Evolutionary conservation across 2,329 filamentous ascomycete genomes (phyloP), one percentile per base, ranked within the genome.

Genomic region (Aspergillus pseudoterreus): DNA sequence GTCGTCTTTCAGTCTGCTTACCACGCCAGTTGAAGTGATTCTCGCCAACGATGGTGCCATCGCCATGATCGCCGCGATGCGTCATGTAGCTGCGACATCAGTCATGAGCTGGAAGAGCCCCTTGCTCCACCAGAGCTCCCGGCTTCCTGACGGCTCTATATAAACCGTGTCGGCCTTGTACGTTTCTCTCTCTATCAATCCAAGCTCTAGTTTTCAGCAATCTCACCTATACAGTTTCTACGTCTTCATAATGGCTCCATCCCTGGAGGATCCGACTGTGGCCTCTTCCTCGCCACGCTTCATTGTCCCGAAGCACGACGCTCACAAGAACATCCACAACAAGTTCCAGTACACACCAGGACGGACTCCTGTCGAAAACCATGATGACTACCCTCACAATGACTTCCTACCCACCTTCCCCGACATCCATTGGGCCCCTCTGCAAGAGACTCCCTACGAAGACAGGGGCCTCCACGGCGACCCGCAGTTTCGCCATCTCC

Each of bases 381-480:
- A 80, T 52, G 71, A 75, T 12, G 65, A 74, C 49, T 82, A 83
- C 59, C 71, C 77, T 39, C 71, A 80, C 53, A 76, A 82, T 32
- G 72, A 82, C 47, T 71, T 83, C 6, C 71, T 74, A 6, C 79
- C 79, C 15, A 70, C 64, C 8, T 83, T 82, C 55, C 80, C 80
- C 3, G 70, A 80, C 19, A 57, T 82, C 51, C 70, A 75, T 15
- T 83, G 80, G 80, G 70, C 71, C 1, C 69, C 76, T 1, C 64
- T 83, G 32, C 69, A 68, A 27, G 71, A 80, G 36, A 66, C 77
- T 0, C 71, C 74, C 0, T 81, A 82, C 53, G 61, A 73, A 46
- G 81, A 83, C 58, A 81, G 79, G 58, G 81, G 79, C 4, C 65
- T 79, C 38, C 69, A 76, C 21, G 81, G 80, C n/a, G 75, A 81